Evolutionary conservation across 2,329 filamentous ascomycete species (phyloP).

Genomic region (Scedosporium apiospermum): DNA sequence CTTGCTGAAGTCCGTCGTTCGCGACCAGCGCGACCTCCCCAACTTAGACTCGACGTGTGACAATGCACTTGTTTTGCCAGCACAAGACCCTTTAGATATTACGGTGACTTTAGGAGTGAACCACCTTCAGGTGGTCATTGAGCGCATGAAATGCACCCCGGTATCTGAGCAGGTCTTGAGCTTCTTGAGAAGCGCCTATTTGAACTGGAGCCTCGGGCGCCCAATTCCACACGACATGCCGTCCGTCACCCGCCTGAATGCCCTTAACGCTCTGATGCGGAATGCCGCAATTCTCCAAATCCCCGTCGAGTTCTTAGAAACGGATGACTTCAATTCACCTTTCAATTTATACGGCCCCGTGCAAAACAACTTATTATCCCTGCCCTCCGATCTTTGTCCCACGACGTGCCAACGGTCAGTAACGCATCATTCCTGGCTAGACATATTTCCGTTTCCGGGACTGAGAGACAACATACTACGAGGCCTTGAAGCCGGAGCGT

Average conservation of each 20-base stretch:
- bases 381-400: neutral
- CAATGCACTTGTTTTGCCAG: no score
- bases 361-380: neutral
- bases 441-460: neutral
- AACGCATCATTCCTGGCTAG: neutral
- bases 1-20: no score
- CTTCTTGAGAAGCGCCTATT: neutral
- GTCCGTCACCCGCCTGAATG: neutral
- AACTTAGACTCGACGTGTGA: no score
- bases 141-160: neutral
- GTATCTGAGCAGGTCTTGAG: neutral
- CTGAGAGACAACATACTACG: neutral
- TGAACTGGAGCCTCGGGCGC: neutral
- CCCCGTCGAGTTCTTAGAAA: neutral
- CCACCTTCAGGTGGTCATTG: no score
- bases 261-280: neutral
- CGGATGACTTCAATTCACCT: neutral
- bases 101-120: no score
- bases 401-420: neutral
- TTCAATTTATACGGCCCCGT: neutral
- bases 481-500: neutral
- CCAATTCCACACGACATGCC: neutral
- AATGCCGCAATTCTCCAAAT: slow-evolving; percentile 2
- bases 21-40: no score
- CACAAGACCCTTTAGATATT: no score